Evolutionary conservation across 2,329 filamentous ascomycete genomes (phyloP).

Genomic region (Domatiomyces catenatus): DNA sequence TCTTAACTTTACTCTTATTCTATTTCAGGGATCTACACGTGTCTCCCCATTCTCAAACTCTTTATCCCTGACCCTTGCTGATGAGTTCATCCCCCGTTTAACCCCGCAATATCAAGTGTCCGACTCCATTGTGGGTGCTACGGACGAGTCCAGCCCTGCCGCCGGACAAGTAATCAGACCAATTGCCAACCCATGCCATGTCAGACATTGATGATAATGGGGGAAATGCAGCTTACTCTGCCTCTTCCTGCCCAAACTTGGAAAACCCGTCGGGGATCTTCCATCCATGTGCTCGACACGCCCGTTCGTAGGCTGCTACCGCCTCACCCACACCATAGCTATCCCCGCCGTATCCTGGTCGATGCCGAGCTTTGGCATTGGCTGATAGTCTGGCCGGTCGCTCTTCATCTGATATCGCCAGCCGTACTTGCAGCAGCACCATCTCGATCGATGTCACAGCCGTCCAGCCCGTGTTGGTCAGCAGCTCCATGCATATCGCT

Average conservation of each 20-base stretch:
- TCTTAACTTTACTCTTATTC: no score
- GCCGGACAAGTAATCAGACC: background rate
- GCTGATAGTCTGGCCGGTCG: conserved; percentile 58
- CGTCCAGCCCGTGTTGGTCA: conserved; percentile 73
- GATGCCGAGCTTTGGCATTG: background rate
- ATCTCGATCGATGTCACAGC: conserved; percentile 59
- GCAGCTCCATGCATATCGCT: conserved; percentile 68
- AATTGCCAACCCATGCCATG: background rate
- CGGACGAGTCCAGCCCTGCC: background rate
- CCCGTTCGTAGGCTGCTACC: conserved; percentile 55
- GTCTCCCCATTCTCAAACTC: no score
- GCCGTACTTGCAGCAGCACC: conserved; percentile 62
- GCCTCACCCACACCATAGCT: conserved; percentile 59
- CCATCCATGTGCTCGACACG: conserved; percentile 59
- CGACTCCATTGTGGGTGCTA: background rate
- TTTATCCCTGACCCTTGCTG: background rate
- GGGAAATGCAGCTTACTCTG: no score
- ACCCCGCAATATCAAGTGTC: background rate
- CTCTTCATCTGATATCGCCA: conserved; percentile 56
- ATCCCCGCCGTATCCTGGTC: background rate
- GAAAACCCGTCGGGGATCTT: conserved; percentile 48
- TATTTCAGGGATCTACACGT: no score
- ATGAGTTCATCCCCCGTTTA: background rate
- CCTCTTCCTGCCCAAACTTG: conserved; percentile 1
- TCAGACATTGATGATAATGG: no score